Evolutionary conservation across 768 basidiomycete species (phyloP), one percentile per base, ranked within the genome.

Genomic region (Leccinellum rugosiceps): DNA sequence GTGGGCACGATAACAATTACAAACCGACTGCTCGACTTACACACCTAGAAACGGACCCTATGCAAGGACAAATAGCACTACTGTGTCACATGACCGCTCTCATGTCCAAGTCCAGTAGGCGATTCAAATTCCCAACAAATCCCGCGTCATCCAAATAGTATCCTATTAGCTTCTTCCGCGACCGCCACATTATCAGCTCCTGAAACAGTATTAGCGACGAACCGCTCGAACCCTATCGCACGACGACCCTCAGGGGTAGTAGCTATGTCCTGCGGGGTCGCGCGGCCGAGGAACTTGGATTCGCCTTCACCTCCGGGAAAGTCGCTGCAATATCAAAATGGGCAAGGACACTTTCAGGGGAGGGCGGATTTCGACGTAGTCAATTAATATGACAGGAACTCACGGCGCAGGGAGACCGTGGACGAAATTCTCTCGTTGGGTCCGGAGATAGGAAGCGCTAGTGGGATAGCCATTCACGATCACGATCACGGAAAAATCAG

Each of bases 231-330:
- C 0, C 83, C 84, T 28, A 77, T 66, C 17, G 78, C 68, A 26
- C 63, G 69, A 23, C 74, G 75, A 4, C 75, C 82, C 48, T 77
- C 74, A 2, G 59, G 44, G 0, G 65, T 70, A 3, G 65, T 70
- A 3, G 63, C 64, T 11, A 79, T 63, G 60, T 81, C 74, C 3
- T 70, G 62, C 5, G 63, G 38, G 4, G 65, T 19, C 41, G 68
- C 78, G 31, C 80, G 69, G 8, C 75, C 78, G 1, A 70, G 48
- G 50, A 79, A 83, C 9, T 61, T 58, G 0, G 78, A 77, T 66
- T 84, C 82, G 19, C 81, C 80, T 44, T 76, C 72, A 5, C 83
- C 82, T 35, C 80, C 78, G 1, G 83, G 81, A 49, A 83, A 83
- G 58, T 84, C 82, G 10, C 81, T 82, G 47, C 4, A 49, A 6